Evolutionary conservation across 2,329 filamentous ascomycete species (phyloP).

Genomic region (Ascochyta fabae): DNA sequence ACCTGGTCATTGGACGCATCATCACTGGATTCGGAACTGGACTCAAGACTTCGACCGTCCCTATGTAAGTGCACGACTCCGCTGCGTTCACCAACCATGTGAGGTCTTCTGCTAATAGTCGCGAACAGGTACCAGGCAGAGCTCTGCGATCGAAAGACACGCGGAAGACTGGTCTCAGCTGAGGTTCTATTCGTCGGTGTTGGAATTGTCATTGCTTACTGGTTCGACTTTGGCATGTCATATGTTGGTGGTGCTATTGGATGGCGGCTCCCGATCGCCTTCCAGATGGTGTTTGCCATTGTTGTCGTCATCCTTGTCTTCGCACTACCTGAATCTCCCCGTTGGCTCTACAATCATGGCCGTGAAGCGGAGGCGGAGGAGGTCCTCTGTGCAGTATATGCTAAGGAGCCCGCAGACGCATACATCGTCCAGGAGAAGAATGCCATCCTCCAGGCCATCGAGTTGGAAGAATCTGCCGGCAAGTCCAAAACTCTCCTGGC

Average conservation of each 20-base stretch:
- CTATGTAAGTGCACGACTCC: constrained; percentile 29
- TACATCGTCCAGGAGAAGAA: not conserved
- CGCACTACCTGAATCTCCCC: constrained; percentile 54
- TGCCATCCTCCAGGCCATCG: not conserved
- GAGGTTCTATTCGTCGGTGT: constrained; percentile 41
- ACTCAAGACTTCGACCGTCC: constrained; percentile 46
- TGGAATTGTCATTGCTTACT: constrained; percentile 48
- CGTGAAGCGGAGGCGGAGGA: constrained; percentile 35
- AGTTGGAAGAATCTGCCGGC: not conserved
- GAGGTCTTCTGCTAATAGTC: too few species aligned
- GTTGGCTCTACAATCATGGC: constrained; percentile 54
- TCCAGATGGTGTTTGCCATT: constrained; percentile 55
- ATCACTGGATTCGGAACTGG: constrained; percentile 20
- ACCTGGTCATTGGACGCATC: constrained; percentile 19
- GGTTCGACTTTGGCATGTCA: constrained; percentile 39
- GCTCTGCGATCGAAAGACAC: constrained; percentile 44
- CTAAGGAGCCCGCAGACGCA: not conserved
- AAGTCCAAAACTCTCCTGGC: not conserved
- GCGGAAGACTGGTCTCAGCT: constrained; percentile 49
- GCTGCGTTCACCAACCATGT: too few species aligned
- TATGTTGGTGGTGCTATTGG: constrained; percentile 6
- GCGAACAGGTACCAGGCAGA: constrained; percentile 43
- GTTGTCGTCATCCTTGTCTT: constrained; percentile 52
- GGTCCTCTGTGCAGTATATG: not conserved
- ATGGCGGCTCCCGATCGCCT: constrained; percentile 56